phyloP scores from a whole-genome alignment of 2,329 filamentous ascomycete species.

The Mollisia scopiformis region DNA sequence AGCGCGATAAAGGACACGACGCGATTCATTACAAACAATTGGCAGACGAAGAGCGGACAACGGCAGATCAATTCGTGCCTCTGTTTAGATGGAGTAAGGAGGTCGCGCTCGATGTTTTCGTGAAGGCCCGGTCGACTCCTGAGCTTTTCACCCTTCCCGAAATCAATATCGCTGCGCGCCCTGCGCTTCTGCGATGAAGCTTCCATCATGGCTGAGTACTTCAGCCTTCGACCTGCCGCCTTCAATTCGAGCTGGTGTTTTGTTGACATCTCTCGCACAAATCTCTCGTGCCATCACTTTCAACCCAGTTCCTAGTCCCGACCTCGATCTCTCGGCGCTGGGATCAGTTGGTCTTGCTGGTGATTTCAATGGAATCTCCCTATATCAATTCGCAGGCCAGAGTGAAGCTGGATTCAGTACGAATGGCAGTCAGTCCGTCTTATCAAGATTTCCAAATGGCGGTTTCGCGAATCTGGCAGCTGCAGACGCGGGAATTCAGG shows the following conservation, averaged over 20 bases:
- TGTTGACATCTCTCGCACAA: slow-evolving; percentile 40
- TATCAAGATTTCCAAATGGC: slow-evolving; percentile 84
- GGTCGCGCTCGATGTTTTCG: not conserved
- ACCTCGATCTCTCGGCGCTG: slow-evolving; percentile 77
- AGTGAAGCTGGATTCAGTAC: slow-evolving; percentile 65
- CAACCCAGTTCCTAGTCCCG: slow-evolving; percentile 63
- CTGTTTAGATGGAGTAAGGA: not conserved
- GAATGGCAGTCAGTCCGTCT: slow-evolving; percentile 81
- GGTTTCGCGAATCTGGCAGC: slow-evolving; percentile 73
- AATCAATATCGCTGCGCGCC: slow-evolving; percentile 17
- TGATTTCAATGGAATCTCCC: slow-evolving; percentile 87
- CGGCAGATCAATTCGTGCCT: not conserved
- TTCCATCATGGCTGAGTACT: slow-evolving; percentile 35
- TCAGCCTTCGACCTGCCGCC: slow-evolving; percentile 29
- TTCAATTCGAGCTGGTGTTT: slow-evolving; percentile 45
- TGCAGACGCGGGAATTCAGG: slow-evolving; percentile 81
- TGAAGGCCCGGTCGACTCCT: not conserved
- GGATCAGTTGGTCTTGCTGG: slow-evolving; percentile 86
- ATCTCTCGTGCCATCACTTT: slow-evolving; percentile 58
- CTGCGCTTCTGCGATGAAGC: slow-evolving; percentile 32
- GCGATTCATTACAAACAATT: not conserved
- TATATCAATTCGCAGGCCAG: slow-evolving; percentile 86
- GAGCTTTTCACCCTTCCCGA: not conserved
- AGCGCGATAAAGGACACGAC: not conserved
- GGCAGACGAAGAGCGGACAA: not conserved